Evolutionary conservation across 2,329 filamentous ascomycete genomes (phyloP), one percentile per base, ranked within the genome.

Genomic region (Magnaporthiopsis poae): DNA sequence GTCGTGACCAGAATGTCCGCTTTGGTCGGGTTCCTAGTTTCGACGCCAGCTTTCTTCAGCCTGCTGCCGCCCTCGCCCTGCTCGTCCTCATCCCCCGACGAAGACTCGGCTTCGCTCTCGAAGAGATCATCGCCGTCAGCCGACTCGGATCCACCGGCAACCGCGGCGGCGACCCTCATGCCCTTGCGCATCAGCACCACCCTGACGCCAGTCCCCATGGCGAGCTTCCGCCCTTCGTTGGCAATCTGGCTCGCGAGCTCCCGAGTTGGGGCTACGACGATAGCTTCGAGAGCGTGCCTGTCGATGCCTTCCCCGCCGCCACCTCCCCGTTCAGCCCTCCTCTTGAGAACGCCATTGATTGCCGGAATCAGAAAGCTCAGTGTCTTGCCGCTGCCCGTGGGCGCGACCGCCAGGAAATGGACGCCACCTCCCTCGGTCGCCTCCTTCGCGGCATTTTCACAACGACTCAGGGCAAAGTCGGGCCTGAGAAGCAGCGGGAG

Each of bases 321-420:
- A 25, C 52, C 60, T 25, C 27, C 65, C 8, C 27, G 35, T 3
- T 81, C 78, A 0, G 82, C 80, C 60, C 84, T 78, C 65, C 84
- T 78, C 68, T 83, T 81, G 70, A 91, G 80, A 60, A 96, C 87
- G 62, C 86, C 84, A 73, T 96, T 89, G 71, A 99, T 87, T 3
- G 92, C 84, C 0, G 94, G 93, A 60, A 99, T 90, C 72, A 98
- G 78, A 73, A 97, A 99, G 25, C 92, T 92, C 69, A 99, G 81
- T 0, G 95, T 99, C 81, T 99, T 99, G 61, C 95, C 95, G 75
- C 94, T 98, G 31, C 95, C 95, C 0, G 95, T 99, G 1, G 95
- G 95, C 3, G 95, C 95, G 61, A 98, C 88, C 0, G 91, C 91
- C 69, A 99, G 77, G 59, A 99, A 86, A 79, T 99, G 89, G 5